phyloP scores from a whole-genome alignment of 2,329 filamentous ascomycete species.

The Colletotrichum spinosum region DNA sequence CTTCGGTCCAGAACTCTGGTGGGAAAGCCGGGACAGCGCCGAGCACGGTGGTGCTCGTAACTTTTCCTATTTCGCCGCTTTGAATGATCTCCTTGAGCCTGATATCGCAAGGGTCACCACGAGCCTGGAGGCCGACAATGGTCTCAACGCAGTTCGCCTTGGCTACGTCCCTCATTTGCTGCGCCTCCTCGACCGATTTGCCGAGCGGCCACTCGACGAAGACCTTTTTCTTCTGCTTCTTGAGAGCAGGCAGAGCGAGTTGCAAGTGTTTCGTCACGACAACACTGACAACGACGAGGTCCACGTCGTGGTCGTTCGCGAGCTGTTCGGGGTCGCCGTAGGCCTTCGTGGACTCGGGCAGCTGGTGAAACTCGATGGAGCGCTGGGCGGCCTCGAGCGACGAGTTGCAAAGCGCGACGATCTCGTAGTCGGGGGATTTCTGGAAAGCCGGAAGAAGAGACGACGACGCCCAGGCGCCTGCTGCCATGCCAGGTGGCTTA shows the following conservation, averaged over 20 bases:
- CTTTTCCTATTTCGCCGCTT: constrained; percentile 51
- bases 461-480: constrained; percentile 64
- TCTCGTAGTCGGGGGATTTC: constrained; percentile 56
- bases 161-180: constrained; percentile 55
- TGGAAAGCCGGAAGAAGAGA: constrained; percentile 68
- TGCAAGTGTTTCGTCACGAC: constrained; percentile 65
- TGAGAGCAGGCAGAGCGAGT: constrained; percentile 57
- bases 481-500: constrained; percentile 54
- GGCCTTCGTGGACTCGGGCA: constrained; percentile 54
- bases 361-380: constrained; percentile 56
- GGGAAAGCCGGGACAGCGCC: constrained; percentile 6
- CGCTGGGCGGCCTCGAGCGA: constrained; percentile 55
- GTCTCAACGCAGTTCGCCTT: constrained; percentile 54
- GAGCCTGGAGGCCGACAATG: constrained; percentile 60
- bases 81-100: constrained; percentile 56
- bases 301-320: constrained; percentile 60
- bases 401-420: constrained; percentile 66
- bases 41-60: neutral
- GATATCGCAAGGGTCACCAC: constrained; percentile 50
- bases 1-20: constrained; percentile 39
- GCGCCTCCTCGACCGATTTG: constrained; percentile 51
- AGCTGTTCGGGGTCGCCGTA: constrained; percentile 64
- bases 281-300: constrained; percentile 66
- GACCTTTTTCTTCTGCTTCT: constrained; percentile 61
- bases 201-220: constrained; percentile 71